Evolutionary conservation across 495 filamentous ascomycete genomes (phyloP).

Genomic region (Collariella sp.): DNA sequence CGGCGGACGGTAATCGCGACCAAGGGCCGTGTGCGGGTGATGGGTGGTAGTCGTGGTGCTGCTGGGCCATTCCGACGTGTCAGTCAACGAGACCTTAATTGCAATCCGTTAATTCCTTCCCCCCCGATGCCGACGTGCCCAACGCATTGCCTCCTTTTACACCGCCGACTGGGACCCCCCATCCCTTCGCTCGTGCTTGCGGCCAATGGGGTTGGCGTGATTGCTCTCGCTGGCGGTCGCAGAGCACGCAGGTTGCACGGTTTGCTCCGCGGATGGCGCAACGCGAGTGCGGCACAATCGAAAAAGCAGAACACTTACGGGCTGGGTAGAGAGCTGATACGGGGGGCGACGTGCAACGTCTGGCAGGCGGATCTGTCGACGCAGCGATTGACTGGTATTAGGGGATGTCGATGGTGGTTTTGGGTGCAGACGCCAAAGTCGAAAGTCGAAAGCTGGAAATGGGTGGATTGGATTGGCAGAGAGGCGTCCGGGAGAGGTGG

Average conservation of each 20-base stretch:
- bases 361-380: neutral
- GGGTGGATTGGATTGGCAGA: conserved; percentile 22
- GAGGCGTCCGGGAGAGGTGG: conserved; percentile 5
- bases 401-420: no score
- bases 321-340: neutral
- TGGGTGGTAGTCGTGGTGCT: conserved; percentile 11
- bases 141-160: neutral
- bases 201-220: conserved; percentile 10
- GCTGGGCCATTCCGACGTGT: conserved; percentile 19
- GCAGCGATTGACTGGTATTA: conserved; percentile 19
- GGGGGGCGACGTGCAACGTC: conserved; percentile 3
- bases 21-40: conserved; percentile 8
- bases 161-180: neutral
- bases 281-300: neutral
- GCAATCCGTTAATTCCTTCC: neutral
- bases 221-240: conserved; percentile 11
- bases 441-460: conserved; percentile 16
- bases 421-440: neutral
- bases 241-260: conserved; percentile 8
- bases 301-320: neutral
- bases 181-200: neutral
- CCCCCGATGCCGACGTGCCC: neutral
- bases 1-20: conserved; percentile 14
- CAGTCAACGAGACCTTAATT: conserved; percentile 15
- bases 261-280: conserved; percentile 5